Evolutionary conservation across 352 stramenopile species (phyloP), one percentile per base, ranked within the genome.

Genomic region (Phytophthora capsici): DNA sequence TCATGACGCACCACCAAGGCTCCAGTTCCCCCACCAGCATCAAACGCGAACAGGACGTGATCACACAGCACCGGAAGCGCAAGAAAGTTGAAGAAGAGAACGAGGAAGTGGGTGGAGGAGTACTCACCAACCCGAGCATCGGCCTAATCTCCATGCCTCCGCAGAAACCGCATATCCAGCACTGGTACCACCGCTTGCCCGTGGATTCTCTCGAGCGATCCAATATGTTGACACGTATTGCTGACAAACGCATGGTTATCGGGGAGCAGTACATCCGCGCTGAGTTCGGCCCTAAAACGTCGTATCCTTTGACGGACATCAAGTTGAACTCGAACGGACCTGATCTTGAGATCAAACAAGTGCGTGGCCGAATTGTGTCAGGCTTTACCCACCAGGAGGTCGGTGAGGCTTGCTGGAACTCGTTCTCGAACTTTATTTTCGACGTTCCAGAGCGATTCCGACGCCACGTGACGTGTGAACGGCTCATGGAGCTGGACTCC

Each of bases 271-370:
- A 80, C 52, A 70, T 89, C 26, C 66, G 82, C 37, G 69, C 59
- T 36, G 79, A 88, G 45, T 90, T 91, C 57, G 74, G 71, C 26
- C 57, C 66, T 1, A 71, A 66, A 3, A 61, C 73, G 23, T 68
- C 69, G 25, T 91, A 90, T 61, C 85, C 85, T 34, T 57, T 84
- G 19, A 89, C 86, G 63, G 82, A 94, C 43, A 90, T 94, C 60
- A 91, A 91, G 45, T 66, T 94, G 16, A 92, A 90, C 61, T 90
- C 80, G 48, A 90, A 89, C 37, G 84, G 83, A 2, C 85, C 85
- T 6, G 83, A 94, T 66, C 81, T 94, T 51, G 83, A 94, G 70
- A 90, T 94, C 61, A 84, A 90, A 58, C 68, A 91, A 51, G 66
- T 92, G 30, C 85, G 85, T 6, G 84, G 78, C 8, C 88, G 89